A percentile compares a stretch with the other conserved stretches of the same genome.
These are phyloP conservation scores for Fusarium caatingaense DNA, from an alignment of 2,329 filamentous ascomycete species.

Conservation along the genomic window DNA sequence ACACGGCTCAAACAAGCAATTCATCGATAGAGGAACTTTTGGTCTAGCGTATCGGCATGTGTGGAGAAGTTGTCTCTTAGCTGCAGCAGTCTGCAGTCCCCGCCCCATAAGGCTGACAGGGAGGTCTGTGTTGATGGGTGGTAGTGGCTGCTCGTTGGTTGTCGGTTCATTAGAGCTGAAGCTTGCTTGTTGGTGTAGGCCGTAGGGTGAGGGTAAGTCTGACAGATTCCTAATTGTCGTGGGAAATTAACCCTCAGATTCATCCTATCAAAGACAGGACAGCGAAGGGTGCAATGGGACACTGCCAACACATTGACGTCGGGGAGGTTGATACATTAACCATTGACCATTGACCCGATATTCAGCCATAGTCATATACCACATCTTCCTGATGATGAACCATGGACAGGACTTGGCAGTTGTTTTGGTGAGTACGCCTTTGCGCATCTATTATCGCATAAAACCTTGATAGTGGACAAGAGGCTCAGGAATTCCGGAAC, in stretches of 20 bases:
- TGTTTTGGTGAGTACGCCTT: neutral
- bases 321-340: neutral
- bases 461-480: neutral
- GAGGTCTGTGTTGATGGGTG: slow-evolving; percentile 23
- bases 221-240: slow-evolving; percentile 18
- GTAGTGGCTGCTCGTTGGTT: slow-evolving; percentile 27
- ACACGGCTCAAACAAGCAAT: slow-evolving; percentile 16
- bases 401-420: neutral
- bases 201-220: neutral
- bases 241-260: neutral
- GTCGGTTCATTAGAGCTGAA: slow-evolving; percentile 21
- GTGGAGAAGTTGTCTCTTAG: slow-evolving; percentile 37
- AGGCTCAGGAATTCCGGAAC: neutral
- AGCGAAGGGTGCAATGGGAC: neutral
- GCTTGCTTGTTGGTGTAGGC: slow-evolving; percentile 6
- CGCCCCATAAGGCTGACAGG: slow-evolving; percentile 48
- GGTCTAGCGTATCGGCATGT: slow-evolving; percentile 33
- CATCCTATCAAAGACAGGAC: neutral
- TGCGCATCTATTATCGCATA: neutral
- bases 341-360: neutral
- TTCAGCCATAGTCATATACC: neutral
- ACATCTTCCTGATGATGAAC: neutral
- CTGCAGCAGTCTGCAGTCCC: slow-evolving; percentile 21
- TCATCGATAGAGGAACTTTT: slow-evolving; percentile 34
- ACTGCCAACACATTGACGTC: neutral